Evolutionary conservation across 345 rosid species (phyloP).

Genomic region (Noccaea bulbosa): DNA sequence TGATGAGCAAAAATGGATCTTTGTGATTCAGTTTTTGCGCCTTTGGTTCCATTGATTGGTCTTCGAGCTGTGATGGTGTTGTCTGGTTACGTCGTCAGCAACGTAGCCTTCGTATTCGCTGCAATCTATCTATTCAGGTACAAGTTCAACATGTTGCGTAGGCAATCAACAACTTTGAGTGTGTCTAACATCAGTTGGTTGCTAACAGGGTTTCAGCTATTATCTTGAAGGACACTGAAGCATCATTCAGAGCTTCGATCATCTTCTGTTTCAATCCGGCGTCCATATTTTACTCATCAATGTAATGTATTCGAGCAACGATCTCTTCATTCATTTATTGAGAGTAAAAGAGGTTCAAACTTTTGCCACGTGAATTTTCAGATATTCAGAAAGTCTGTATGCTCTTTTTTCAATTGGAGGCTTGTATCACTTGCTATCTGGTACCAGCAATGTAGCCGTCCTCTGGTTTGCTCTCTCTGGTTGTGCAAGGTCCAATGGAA

Average conservation of each 20-base stretch:
- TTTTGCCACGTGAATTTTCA: conserved; percentile 40
- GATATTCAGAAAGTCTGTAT: conserved; percentile 87
- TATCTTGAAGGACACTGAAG: conserved; percentile 70
- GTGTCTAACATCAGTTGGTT: conserved; percentile 36
- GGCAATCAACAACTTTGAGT: not conserved
- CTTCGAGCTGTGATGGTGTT: conserved; percentile 76
- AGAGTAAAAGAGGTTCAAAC: not conserved
- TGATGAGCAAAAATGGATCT: conserved; percentile 3
- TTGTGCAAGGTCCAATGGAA: conserved; percentile 93
- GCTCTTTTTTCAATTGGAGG: conserved; percentile 84
- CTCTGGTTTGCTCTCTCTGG: conserved; percentile 85
- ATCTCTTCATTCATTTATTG: not conserved
- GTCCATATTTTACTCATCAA: conserved; percentile 80
- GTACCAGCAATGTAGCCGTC: conserved; percentile 61
- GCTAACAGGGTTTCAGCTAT: conserved; percentile 72
- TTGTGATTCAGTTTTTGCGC: conserved; percentile 63
- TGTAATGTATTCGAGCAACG: conserved; percentile 53
- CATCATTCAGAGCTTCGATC: conserved; percentile 68
- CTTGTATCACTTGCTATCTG: conserved; percentile 63
- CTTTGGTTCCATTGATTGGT: conserved; percentile 72
- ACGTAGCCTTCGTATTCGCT: conserved; percentile 65
- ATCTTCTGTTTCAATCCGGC: conserved; percentile 94
- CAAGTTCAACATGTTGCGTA: not conserved
- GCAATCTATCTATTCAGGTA: conserved; percentile 62
- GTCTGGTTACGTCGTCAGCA: conserved; percentile 71